phyloP scores from a whole-genome alignment of 768 basidiomycete species.

The Xerocomellus chrysenteron region DNA sequence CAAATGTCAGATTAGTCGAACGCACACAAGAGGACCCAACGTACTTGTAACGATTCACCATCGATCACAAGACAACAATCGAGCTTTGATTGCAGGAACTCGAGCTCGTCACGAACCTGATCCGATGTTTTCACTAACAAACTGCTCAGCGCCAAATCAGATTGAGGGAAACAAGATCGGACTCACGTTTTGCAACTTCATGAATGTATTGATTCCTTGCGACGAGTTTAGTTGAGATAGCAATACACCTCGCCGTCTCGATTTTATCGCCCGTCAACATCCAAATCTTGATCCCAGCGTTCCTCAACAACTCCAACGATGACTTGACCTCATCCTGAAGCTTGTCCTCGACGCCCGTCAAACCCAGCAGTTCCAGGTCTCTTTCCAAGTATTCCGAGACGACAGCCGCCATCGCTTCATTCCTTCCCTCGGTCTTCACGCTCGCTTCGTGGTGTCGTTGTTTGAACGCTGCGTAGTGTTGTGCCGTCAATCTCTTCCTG shows the following conservation, averaged over 20 bases:
- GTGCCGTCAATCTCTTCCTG: slow-evolving; percentile 68
- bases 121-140: slow-evolving; percentile 80
- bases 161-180: background rate
- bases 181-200: slow-evolving; percentile 85
- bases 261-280: slow-evolving; percentile 99
- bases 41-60: slow-evolving; percentile 90
- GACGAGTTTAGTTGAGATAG: slow-evolving; percentile 95
- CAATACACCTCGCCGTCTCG: slow-evolving; percentile 97
- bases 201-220: slow-evolving; percentile 97
- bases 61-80: slow-evolving; percentile 99
- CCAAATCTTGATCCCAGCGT: slow-evolving; percentile 99
- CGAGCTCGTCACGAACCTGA: slow-evolving; percentile 82
- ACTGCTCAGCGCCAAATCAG: slow-evolving; percentile 1
- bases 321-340: slow-evolving; percentile 95
- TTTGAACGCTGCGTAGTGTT: slow-evolving; percentile 75
- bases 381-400: slow-evolving; percentile 78
- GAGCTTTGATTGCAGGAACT: slow-evolving; percentile 90
- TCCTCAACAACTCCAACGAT: slow-evolving; percentile 87
- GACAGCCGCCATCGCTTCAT: slow-evolving; percentile 75
- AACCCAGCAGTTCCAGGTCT: slow-evolving; percentile 86
- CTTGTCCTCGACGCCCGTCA: slow-evolving; percentile 99
- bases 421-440: slow-evolving; percentile 72
- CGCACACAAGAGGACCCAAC: slow-evolving; percentile 9
- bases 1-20: background rate
- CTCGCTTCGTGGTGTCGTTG: slow-evolving; percentile 72